Base-by-base conservation (phyloP, 176 grass and related monocot species). In the Zizania latifolia region DNA sequence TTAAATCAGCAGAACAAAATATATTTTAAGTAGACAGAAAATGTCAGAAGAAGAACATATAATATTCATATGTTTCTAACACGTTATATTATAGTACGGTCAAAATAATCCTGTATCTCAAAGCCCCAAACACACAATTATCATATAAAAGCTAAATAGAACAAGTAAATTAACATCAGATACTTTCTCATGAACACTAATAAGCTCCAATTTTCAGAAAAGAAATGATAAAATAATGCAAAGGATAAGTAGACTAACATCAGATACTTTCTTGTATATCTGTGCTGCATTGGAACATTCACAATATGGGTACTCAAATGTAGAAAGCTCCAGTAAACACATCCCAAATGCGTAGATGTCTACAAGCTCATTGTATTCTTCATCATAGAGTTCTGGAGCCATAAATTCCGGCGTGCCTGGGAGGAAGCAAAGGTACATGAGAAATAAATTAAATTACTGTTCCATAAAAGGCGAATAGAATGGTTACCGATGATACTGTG, bases 341-440 rank as follows among this genome's bases (percentile, higher is more conserved):
- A 93, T 93, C 21, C 91, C 91, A 36, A 93, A 93, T 37, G 91
- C 91, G 63, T 90, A 93, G 14, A 93, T 90, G 59, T 93, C 91
- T 6, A 93, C 87, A 66, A 93, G 91, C 23, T 93, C 91, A 54
- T 93, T 82, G 35, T 90, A 93, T 81, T 93, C 87, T 82, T 93
- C 87, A 2, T 93, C 91, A 12, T 93, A 93, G 23, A 93, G 91
- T 46, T 93, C 87, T 2, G 91, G 91, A 71, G 91, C 91, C 91
- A 93, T 93, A 59, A 93, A 93, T 78, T 93, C 90, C 0, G 91
- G 91, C 58, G 91, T 93, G 45, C 91, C 91, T 93, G 61, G 29
- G 32, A 60, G 76, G 29, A 45, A 70, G 23, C 34, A 68, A 3
- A 54, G 48, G 10, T 37, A 48, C 12, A 72, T 46, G 68, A 86